Evolutionary conservation across 2,329 filamentous ascomycete species (phyloP).

Genomic region (Verticillium dahliae): DNA sequence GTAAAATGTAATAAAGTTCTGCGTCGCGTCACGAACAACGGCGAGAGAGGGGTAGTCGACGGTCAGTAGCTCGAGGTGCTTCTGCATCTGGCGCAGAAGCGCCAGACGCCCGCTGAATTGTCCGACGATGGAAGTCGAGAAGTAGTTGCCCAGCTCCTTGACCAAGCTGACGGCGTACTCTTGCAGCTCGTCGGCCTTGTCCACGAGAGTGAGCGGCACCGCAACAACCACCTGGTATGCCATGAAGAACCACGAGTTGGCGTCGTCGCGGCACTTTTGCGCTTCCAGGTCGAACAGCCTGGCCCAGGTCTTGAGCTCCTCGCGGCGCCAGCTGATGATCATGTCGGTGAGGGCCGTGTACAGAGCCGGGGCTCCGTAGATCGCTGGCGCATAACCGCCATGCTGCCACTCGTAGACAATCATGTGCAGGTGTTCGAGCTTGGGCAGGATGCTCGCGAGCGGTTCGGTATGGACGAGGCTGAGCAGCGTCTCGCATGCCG

Average conservation of each 20-base stretch:
- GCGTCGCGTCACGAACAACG: constrained; percentile 56
- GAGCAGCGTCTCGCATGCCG: constrained; percentile 67
- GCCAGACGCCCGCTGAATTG: constrained; percentile 70
- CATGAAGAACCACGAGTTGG: constrained; percentile 92
- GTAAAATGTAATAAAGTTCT: constrained; percentile 74
- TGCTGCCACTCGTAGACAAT: constrained; percentile 91
- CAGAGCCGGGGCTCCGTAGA: constrained; percentile 61
- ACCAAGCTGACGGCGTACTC: constrained; percentile 63
- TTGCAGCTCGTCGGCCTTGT: constrained; percentile 51
- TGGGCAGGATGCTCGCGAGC: constrained; percentile 77
- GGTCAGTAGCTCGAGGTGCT: constrained; percentile 57
- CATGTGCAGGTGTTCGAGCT: constrained; percentile 79
- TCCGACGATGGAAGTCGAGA: constrained; percentile 70
- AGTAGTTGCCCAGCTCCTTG: constrained; percentile 72
- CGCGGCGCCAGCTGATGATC: constrained; percentile 80
- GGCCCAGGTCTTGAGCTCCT: constrained; percentile 90
- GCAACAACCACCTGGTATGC: constrained; percentile 86
- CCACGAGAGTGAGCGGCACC: constrained; percentile 60
- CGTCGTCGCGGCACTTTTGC: constrained; percentile 67
- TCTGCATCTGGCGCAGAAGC: constrained; percentile 59
- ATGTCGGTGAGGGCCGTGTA: constrained; percentile 75
- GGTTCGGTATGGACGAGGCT: constrained; percentile 74
- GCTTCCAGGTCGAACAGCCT: constrained; percentile 81
- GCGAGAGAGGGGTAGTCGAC: constrained; percentile 52
- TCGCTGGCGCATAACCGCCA: constrained; percentile 74